Evolutionary conservation across 208 protist genomes (phyloP), one percentile per base, ranked within the genome.

Genomic region (Acanthamoeba polyphaga): DNA sequence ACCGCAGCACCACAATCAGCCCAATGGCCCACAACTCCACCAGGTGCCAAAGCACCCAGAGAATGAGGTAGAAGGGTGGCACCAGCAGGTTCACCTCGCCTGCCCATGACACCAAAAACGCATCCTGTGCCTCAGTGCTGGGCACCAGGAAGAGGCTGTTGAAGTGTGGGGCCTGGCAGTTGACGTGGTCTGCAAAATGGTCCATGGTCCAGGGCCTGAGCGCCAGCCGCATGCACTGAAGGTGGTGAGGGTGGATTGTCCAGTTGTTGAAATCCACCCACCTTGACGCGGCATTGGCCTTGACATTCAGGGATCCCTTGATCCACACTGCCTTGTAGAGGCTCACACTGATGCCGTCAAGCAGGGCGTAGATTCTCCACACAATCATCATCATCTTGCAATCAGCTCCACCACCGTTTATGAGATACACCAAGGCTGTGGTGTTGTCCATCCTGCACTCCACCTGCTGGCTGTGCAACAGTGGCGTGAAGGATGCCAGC

Each of bases 391-490:
- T 80, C 74, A 82, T 82, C 38, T 34, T 19, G 12, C 4, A 29
- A 27, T 9, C 1, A 38, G 13, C 10, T 19, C 43, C 10, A 6
- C 74, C 38, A 3, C 74, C 74, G 24, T 82, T 82, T 6, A 53
- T 38, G 12, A 82, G 74, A 38, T n/a, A 82, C 5, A 38, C 74
- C 10, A 82, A n/a, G 7, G 74, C 74, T 13, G 46, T 53, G 1
- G 43, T 82, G 74, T 82, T 82, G 74, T 82, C 74, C 43, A 17
- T 82, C 13, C 74, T 38, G 38, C 74, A 82, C 74, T 82, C 74
- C 74, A 82, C 74, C 74, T 82, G 74, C 19, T 38, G 34, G 6
- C 74, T 38, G 15, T 55, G 32, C 19, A 82, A 38, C 43, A 55
- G 46, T 10, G 17, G 74, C 6, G 34, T 13, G 15, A 82, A 82